phyloP scores from a whole-genome alignment of 164 flowering plant genomes.

The Sedum album region DNA sequence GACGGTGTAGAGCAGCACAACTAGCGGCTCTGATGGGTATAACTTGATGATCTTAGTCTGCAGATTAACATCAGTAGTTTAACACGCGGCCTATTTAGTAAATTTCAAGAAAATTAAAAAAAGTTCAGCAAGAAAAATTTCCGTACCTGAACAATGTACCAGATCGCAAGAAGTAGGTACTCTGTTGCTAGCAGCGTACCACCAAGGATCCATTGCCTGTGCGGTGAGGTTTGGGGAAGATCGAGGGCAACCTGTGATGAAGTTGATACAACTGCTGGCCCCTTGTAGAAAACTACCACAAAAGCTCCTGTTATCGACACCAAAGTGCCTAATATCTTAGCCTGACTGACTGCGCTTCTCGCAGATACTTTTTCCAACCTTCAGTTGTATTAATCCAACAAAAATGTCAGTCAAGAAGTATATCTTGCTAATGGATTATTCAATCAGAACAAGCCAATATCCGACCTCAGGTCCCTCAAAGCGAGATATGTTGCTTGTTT shows the following conservation, averaged over 20 bases:
- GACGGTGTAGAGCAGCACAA: conserved; percentile 30
- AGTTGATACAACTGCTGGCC: conserved; percentile 19
- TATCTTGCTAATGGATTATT: background rate
- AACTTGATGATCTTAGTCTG: conserved; percentile 20
- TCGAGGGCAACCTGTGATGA: conserved; percentile 10
- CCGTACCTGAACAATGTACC: conserved; percentile 29
- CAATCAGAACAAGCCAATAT: too few relatives aligned
- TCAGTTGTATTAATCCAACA: background rate
- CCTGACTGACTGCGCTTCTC: conserved; percentile 29
- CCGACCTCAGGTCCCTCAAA: too few relatives aligned
- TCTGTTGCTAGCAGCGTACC: conserved; percentile 19
- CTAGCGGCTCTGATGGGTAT: conserved; percentile 21
- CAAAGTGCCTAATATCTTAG: conserved; percentile 33
- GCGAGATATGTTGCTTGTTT: too few relatives aligned
- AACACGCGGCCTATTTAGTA: background rate
- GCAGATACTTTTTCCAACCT: conserved; percentile 43
- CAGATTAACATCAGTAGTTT: background rate
- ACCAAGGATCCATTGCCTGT: conserved; percentile 24
- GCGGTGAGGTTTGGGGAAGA: conserved; percentile 7
- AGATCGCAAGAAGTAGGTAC: conserved; percentile 16
- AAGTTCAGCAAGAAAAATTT: background rate
- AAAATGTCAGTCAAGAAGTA: too few relatives aligned
- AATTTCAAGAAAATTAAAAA: background rate
- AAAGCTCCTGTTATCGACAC: conserved; percentile 40
- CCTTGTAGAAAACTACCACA: conserved; percentile 30